phyloP scores from a whole-genome alignment of 805 yeast species.

The Ogataea minuta region DNA sequence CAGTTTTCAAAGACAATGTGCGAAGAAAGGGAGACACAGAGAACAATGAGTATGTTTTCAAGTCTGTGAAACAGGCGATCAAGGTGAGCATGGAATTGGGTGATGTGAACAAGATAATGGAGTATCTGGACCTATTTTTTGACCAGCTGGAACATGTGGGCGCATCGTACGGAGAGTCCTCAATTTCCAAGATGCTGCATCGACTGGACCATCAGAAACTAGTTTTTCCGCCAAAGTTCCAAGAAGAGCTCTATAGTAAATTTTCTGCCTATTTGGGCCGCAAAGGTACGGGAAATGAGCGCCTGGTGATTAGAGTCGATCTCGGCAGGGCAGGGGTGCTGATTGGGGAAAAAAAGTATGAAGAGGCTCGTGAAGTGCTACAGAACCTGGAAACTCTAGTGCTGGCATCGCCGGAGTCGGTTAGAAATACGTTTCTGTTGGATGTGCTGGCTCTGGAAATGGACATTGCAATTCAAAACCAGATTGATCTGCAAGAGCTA shows the following conservation, averaged over 20 bases:
- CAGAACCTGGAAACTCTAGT: constrained; percentile 38
- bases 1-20: constrained; percentile 24
- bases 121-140: constrained; percentile 22
- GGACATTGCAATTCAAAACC: constrained; percentile 43
- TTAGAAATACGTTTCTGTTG: constrained; percentile 46
- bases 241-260: constrained; percentile 22
- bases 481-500: constrained; percentile 35
- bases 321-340: constrained; percentile 43
- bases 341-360: constrained; percentile 29
- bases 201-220: constrained; percentile 27
- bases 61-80: constrained; percentile 34
- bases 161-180: constrained; percentile 29
- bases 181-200: constrained; percentile 30
- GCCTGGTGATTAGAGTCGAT: constrained; percentile 48
- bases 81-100: constrained; percentile 27
- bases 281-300: constrained; percentile 26
- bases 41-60: constrained; percentile 28
- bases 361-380: constrained; percentile 37
- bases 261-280: constrained; percentile 18
- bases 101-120: constrained; percentile 16
- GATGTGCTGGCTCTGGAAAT: constrained; percentile 71
- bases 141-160: constrained; percentile 18
- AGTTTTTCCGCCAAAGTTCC: constrained; percentile 16
- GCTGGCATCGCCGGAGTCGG: constrained; percentile 41
- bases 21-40: constrained; percentile 1